Evolutionary conservation across 2,329 filamentous ascomycete species (phyloP), one percentile per base, ranked within the genome.

Genomic region (Fusarium napiforme): DNA sequence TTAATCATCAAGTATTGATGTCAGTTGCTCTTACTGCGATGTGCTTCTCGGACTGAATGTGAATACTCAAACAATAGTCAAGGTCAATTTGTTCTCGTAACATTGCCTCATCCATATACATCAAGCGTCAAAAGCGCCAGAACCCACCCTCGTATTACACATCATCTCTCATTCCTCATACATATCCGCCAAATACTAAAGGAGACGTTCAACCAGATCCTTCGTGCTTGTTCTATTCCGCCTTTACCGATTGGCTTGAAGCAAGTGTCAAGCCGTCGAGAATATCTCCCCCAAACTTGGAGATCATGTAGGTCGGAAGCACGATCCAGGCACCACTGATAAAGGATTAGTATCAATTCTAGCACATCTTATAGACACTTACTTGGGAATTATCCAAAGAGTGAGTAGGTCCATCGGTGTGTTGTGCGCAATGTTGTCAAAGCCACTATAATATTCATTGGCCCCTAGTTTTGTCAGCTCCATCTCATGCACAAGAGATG

Each of bases 301-400:
- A 85, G 60, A 87, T 82, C 82, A 90, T 87, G 79, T 87, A 86
- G 7, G 85, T 77, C 0, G 88, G 84, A 39, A 86, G 82, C 55
- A 90, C 74, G 52, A 90, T 83, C 88, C 88, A 90, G 1, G 84
- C 81, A 69, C 87, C 88, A 71, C 88, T 90, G 63, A 7, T 1
- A 5, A 23, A 12, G 30, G 11, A 23, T 69, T 55, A 67, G 52
- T 10, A 45, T 28, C 4, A 4, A 9, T 1, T 16, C 18, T 16
- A 10, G 15, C 5, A 28, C 4, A 10, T 6, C 3, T 5, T 1
- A 11, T 2, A 1, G 4, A 14, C 2, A 46, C 87, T 78, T 78
- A 90, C 88, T 90, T 90, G 58, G 88, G 88, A 57, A 90, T 85
- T 60, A 89, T 85, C 88, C 88, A 91, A 55, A 90, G 79, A 58